Conservation (phyloP, 805 yeast genomes). For the Wickerhamiella kurtzmanii region DNA sequence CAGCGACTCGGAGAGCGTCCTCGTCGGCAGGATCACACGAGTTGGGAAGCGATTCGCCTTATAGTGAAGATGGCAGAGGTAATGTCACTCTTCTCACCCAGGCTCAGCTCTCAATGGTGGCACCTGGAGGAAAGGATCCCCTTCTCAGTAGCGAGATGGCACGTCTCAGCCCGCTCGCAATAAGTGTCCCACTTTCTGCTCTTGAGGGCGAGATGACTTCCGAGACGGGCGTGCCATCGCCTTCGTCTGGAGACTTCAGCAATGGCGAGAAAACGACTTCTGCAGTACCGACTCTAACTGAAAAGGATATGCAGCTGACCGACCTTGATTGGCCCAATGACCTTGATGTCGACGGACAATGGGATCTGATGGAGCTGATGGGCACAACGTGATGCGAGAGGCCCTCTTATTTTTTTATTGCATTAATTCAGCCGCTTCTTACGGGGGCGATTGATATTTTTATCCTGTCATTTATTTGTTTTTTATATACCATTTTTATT, state of each 20-base stretch:
- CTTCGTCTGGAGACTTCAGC: slow-evolving; percentile 1
- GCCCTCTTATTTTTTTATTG: background rate
- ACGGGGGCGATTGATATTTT: too few species aligned
- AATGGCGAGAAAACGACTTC: background rate
- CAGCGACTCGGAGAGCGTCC: background rate
- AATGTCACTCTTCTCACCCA: background rate
- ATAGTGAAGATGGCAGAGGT: background rate
- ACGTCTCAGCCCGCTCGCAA: background rate
- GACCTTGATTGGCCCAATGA: slow-evolving; percentile 9
- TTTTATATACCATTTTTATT: too few species aligned
- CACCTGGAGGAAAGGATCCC: background rate
- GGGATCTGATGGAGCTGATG: slow-evolving; percentile 12
- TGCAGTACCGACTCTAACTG: background rate
- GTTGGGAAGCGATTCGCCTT: slow-evolving; percentile 1
- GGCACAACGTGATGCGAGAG: slow-evolving; percentile 1
- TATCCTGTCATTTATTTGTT: background rate
- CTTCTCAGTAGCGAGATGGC: background rate
- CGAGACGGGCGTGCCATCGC: background rate
- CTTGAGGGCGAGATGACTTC: background rate
- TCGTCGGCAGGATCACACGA: background rate
- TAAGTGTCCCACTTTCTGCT: background rate
- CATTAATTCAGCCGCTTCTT: background rate
- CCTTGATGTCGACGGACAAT: slow-evolving; percentile 10
- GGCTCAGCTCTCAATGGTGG: background rate
- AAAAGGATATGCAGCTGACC: background rate